Percentiles rank a stretch among this genome's conserved stretches.
Conservation (phyloP, 192 early-diverging fungal species). For the Cetraspora pellucida region DNA sequence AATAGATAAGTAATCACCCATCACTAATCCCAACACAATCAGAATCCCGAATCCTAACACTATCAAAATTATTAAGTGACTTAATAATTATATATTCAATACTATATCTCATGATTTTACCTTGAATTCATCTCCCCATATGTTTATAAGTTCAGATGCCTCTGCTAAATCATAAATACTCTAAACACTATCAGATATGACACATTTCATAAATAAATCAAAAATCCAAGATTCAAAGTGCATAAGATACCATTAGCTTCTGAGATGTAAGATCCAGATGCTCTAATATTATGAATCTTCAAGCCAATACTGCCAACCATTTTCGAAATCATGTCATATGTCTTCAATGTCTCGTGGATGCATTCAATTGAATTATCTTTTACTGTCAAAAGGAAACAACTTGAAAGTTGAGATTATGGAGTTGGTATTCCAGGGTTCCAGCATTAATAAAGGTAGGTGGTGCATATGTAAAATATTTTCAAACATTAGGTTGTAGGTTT, state of each 20-base stretch:
- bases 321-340: constrained; percentile 97
- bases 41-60: too few species aligned
- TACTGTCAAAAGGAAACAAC: constrained; percentile 95
- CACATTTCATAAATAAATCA: constrained; percentile 97
- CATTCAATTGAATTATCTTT: constrained; percentile 97
- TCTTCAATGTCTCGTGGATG: constrained; percentile 97
- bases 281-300: constrained; percentile 96
- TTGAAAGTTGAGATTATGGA: constrained; percentile 94
- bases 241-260: constrained; percentile 98
- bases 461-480: constrained; percentile 96
- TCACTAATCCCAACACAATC: too few species aligned
- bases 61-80: too few species aligned
- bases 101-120: constrained; percentile 32
- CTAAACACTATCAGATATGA: constrained; percentile 94
- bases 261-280: constrained; percentile 94
- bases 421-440: constrained; percentile 92
- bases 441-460: constrained; percentile 98
- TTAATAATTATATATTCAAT: too few species aligned
- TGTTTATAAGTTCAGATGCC: constrained; percentile 85
- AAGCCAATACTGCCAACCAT: constrained; percentile 97
- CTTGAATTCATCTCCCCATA: constrained; percentile 94
- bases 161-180: constrained; percentile 93
- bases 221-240: constrained; percentile 98
- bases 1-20: too few species aligned
- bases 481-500: constrained; percentile 93